phyloP scores from a whole-genome alignment of 768 basidiomycete species.

The Boletus sp. region DNA sequence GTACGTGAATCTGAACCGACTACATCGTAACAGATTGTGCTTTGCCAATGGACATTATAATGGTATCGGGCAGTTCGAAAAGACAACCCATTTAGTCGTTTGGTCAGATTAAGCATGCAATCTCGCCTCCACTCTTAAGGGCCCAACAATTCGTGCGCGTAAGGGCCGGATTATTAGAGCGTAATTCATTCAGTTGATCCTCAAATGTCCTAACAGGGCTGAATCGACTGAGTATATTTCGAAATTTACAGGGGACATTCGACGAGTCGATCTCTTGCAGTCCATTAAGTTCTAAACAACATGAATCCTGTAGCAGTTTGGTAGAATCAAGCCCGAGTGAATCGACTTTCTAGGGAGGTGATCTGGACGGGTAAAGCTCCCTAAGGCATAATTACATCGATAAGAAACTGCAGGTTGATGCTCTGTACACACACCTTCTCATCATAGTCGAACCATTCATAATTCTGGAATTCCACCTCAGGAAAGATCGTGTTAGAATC shows the following conservation, averaged over 20 bases:
- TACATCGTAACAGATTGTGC: not conserved
- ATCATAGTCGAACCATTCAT: constrained; percentile 85
- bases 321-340: constrained; percentile 55
- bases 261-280: too few relatives aligned
- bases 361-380: constrained; percentile 64
- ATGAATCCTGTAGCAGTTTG: not conserved
- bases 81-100: not conserved
- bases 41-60: not conserved
- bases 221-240: not conserved
- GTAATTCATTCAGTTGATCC: not conserved
- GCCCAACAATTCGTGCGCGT: too few relatives aligned
- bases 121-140: too few relatives aligned
- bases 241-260: not conserved
- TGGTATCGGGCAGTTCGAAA: not conserved
- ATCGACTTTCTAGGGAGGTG: constrained; percentile 62
- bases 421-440: constrained; percentile 60
- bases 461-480: constrained; percentile 53
- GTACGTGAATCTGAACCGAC: constrained; percentile 27
- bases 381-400: constrained; percentile 33
- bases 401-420: not conserved
- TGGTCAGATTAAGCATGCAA: too few relatives aligned
- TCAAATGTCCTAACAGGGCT: not conserved
- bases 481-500: constrained; percentile 55
- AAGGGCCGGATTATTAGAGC: not conserved
- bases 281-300: too few relatives aligned